These are phyloP conservation scores for Amyloporia xantha DNA, from an alignment of 768 basidiomycete genomes.

Conservation along the genomic window DNA sequence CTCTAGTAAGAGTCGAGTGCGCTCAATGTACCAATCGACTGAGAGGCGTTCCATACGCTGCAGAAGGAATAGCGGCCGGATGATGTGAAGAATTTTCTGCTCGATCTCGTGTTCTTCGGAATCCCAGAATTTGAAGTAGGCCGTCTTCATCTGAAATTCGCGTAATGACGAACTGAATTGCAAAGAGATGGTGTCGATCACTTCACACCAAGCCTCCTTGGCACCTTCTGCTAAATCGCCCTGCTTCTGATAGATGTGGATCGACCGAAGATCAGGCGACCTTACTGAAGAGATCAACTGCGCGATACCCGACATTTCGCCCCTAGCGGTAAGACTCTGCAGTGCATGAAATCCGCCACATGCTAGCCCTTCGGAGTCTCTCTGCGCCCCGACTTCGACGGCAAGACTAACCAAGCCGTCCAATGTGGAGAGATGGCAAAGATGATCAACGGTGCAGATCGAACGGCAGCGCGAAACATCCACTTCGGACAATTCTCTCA, in stretches of 20 bases:
- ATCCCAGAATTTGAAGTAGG: background rate
- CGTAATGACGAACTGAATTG: background rate
- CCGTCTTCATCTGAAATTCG: background rate
- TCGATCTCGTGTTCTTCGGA: background rate
- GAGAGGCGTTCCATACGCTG: background rate
- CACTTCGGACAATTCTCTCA: background rate
- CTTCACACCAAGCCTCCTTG: background rate
- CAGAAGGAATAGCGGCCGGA: background rate
- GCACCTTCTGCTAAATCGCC: background rate
- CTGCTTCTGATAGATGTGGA: background rate
- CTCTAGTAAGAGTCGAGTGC: too few species aligned
- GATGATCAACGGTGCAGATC: background rate
- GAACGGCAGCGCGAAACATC: too few species aligned
- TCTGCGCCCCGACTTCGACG: background rate
- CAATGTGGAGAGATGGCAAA: background rate
- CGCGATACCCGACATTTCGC: background rate
- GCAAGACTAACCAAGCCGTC: background rate
- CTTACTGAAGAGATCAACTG: background rate
- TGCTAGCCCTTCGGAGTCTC: background rate
- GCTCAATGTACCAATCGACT: too few species aligned
- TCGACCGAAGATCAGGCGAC: background rate
- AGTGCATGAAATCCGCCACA: background rate
- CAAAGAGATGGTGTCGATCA: background rate
- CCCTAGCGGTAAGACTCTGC: background rate
- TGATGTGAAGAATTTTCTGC: background rate